These are phyloP conservation scores for Rhynchospora pubera DNA, from an alignment of 176 grass and related monocot species.

Conservation along the genomic window DNA sequence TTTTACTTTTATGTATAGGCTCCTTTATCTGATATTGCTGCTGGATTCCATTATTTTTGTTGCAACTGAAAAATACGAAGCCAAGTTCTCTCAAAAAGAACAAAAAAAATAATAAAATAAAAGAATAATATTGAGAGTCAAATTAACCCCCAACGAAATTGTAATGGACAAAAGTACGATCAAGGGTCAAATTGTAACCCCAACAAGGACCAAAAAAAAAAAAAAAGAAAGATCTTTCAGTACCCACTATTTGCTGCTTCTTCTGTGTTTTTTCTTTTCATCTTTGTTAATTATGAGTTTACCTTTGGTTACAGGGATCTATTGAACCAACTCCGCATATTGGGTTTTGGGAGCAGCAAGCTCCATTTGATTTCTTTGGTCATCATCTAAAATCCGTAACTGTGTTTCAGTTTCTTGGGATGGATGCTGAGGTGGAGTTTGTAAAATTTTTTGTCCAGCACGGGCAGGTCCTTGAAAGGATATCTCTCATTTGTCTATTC, in stretches of 20 bases:
- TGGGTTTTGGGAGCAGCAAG: background rate
- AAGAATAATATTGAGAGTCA: too few species aligned
- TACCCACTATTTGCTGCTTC: background rate
- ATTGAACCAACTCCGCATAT: background rate
- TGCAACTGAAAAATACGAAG: background rate
- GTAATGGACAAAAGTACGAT: too few species aligned
- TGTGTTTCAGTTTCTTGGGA: slow-evolving; percentile 8
- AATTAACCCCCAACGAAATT: too few species aligned
- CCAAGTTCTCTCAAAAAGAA: too few species aligned
- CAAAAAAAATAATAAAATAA: too few species aligned
- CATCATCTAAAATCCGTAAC: slow-evolving; percentile 6
- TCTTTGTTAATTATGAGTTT: background rate
- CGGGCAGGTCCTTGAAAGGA: slow-evolving; percentile 6
- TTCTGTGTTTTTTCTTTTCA: background rate
- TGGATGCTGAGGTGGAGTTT: slow-evolving; percentile 20
- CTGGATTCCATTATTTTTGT: background rate
- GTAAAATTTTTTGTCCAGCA: slow-evolving; percentile 8
- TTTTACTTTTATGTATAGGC: background rate
- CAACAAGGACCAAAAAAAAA: background rate
- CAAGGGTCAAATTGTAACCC: background rate
- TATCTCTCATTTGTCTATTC: slow-evolving; percentile 11
- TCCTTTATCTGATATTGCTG: background rate
- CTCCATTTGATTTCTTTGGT: background rate
- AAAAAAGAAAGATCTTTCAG: background rate
- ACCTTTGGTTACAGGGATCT: background rate